phyloP scores from a whole-genome alignment of 345 rosid genomes.

The Cochlearia excelsa region DNA sequence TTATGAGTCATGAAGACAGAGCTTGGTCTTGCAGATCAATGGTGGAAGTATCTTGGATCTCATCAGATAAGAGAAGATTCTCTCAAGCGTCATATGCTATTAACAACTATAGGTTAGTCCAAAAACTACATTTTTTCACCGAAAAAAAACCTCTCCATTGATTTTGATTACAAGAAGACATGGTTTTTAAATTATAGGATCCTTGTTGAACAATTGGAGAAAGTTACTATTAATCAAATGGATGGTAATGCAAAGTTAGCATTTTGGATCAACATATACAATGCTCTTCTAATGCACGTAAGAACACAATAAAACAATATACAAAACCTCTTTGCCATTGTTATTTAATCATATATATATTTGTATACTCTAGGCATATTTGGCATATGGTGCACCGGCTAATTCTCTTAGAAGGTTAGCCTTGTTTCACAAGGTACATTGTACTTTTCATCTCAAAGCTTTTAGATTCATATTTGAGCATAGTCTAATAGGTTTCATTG shows the following conservation, averaged over 20 bases:
- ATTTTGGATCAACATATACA: constrained; percentile 91
- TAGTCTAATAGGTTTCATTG: constrained; percentile 39
- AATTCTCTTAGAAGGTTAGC: constrained; percentile 70
- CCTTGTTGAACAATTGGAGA: constrained; percentile 86
- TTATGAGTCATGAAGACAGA: constrained; percentile 43
- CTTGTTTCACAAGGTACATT: constrained; percentile 84
- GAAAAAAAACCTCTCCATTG: neutral
- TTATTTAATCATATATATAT: constrained; percentile 14
- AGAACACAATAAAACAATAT: constrained; percentile 11
- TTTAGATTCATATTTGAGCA: neutral
- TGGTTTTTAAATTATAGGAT: constrained; percentile 48
- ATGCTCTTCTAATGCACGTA: constrained; percentile 96
- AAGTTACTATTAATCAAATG: constrained; percentile 56
- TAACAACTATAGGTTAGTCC: constrained; percentile 61
- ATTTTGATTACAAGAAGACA: neutral
- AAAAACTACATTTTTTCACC: neutral
- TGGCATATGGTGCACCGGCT: constrained; percentile 80
- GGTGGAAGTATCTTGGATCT: constrained; percentile 70
- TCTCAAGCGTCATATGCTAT: constrained; percentile 71
- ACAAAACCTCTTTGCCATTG: neutral
- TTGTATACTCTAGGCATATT: constrained; percentile 55
- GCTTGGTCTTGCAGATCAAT: constrained; percentile 68
- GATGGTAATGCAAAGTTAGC: constrained; percentile 57
- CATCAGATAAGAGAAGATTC: constrained; percentile 61
- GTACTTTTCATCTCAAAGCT: constrained; percentile 1